These are phyloP conservation scores for Backusella tuberculispora DNA, from an alignment of 192 early-diverging fungal genomes.

Conservation along the genomic window DNA sequence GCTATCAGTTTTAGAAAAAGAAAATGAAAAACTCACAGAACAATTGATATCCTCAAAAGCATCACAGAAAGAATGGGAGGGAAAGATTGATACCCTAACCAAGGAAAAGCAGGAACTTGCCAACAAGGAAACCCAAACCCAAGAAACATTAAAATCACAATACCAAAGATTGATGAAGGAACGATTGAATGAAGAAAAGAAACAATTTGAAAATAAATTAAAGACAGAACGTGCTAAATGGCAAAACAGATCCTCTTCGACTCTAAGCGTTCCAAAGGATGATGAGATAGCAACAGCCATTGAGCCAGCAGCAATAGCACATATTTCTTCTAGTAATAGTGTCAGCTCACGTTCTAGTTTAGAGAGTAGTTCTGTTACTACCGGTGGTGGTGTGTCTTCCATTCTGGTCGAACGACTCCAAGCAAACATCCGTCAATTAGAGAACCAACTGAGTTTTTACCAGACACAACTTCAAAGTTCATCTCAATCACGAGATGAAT, in stretches of 20 bases:
- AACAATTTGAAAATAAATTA: slow-evolving; percentile 39
- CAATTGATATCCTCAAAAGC: background rate
- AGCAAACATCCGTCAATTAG: slow-evolving; percentile 59
- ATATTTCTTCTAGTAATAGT: slow-evolving; percentile 10
- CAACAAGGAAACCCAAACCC: slow-evolving; percentile 20
- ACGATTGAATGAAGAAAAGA: slow-evolving; percentile 45
- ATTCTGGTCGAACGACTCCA: slow-evolving; percentile 67
- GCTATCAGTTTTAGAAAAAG: background rate
- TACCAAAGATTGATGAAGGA: slow-evolving; percentile 42
- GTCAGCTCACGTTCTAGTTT: slow-evolving; percentile 38
- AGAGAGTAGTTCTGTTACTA: slow-evolving; percentile 18
- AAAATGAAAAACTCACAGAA: background rate
- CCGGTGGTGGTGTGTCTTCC: slow-evolving; percentile 11
- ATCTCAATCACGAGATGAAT: slow-evolving; percentile 65
- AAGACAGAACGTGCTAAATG: slow-evolving; percentile 5
- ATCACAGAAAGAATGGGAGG: background rate
- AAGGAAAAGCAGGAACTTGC: background rate
- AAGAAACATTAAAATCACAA: slow-evolving; percentile 43
- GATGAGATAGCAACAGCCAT: background rate
- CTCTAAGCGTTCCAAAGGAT: background rate
- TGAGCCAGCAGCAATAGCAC: background rate
- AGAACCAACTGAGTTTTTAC: slow-evolving; percentile 68
- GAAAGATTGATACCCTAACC: background rate
- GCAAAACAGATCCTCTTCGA: slow-evolving; percentile 29
- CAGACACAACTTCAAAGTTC: slow-evolving; percentile 66